A percentile compares a stretch with the other conserved stretches of the same genome.
These are phyloP conservation scores for Cladosporium sp. DNA, from an alignment of 2,329 filamentous ascomycete species.

Conservation along the genomic window DNA sequence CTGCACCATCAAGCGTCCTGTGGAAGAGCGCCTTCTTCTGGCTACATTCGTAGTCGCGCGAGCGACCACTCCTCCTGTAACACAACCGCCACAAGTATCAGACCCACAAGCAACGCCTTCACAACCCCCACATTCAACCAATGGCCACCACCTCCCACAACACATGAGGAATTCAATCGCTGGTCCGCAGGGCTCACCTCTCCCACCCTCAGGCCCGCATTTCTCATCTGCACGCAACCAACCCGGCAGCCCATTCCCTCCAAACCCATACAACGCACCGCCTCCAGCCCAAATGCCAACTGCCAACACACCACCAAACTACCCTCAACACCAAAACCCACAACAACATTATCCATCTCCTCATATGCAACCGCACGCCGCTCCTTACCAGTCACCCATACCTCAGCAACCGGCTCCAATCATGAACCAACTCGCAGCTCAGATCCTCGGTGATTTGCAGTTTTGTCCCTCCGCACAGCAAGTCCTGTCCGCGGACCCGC, in stretches of 20 bases:
- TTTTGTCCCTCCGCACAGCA: slow-evolving; percentile 43
- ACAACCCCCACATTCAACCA: slow-evolving; percentile 13
- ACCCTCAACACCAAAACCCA: slow-evolving; percentile 33
- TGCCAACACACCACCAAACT: slow-evolving; percentile 31
- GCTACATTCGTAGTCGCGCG: slow-evolving; percentile 82
- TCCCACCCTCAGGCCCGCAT: slow-evolving; percentile 4
- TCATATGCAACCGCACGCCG: slow-evolving; percentile 30
- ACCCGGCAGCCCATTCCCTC: slow-evolving; percentile 6
- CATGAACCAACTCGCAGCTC: slow-evolving; percentile 38
- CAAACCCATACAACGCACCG: slow-evolving; percentile 30
- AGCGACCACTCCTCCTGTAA: slow-evolving; percentile 29
- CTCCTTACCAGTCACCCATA: slow-evolving; percentile 28
- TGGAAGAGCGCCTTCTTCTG: slow-evolving; percentile 74
- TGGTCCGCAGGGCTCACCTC: slow-evolving; percentile 23
- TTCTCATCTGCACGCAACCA: slow-evolving; percentile 31
- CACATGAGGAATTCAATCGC: slow-evolving; percentile 22
- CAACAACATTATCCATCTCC: slow-evolving; percentile 31
- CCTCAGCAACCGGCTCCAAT: slow-evolving; percentile 17
- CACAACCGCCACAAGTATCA: background rate
- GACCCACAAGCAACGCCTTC: slow-evolving; percentile 20
- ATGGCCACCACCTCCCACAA: slow-evolving; percentile 28
- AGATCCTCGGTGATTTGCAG: slow-evolving; percentile 46
- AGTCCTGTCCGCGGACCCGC: slow-evolving; percentile 39
- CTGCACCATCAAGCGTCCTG: slow-evolving; percentile 71
- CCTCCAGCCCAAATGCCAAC: slow-evolving; percentile 44